Evolutionary conservation across 768 basidiomycete species (phyloP), one percentile per base, ranked within the genome.

Genomic region (Rhodotorula babjevae): DNA sequence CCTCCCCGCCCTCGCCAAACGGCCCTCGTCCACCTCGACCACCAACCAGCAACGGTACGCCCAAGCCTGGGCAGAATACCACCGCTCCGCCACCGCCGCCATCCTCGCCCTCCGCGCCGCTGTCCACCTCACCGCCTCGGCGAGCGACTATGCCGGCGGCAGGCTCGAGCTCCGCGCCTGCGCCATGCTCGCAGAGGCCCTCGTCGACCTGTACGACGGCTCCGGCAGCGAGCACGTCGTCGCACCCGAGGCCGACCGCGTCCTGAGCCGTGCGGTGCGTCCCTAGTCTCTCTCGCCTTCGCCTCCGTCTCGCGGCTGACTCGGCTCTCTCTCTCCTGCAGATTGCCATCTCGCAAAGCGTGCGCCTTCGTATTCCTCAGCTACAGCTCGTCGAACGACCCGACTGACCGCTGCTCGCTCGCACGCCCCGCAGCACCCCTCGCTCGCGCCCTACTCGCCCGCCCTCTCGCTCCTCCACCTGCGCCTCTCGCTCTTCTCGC

Each of bases 121-220:
- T 0, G 62, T 63, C 25, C 25, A 3, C 44, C 21, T 44, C 18
- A 25, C 62, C 3, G 47, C 68, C 5, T 23, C 47, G 15, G 33
- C 19, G 31, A 63, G 68, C 56, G 68, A 69, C 29, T 63, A 27
- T 4, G 10, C 33, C 6, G 68, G 68, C 31, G 56, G 62, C 31
- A 36, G 68, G 57, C 42, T 64, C 46, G 68, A 69, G 46, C 33
- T 69, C 49, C 52, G 68, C n/a, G 68, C 68, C 33, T 49, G 59
- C 19, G 68, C 68, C 42, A 69, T 69, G 68, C 62, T 69, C 21
- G 68, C 63, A 1, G 49, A 69, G 58, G 33, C 58, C 9, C 49
- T 69, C 33, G 63, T 63, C 3, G 68, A 69, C n/a, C n/a, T 59
- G 27, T 69, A 69, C 40, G 68, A 69, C n/a, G 68, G 68, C 10